These are phyloP conservation scores for Fusarium decemcellulare DNA, from an alignment of 2,329 filamentous ascomycete species.

Conservation along the genomic window DNA sequence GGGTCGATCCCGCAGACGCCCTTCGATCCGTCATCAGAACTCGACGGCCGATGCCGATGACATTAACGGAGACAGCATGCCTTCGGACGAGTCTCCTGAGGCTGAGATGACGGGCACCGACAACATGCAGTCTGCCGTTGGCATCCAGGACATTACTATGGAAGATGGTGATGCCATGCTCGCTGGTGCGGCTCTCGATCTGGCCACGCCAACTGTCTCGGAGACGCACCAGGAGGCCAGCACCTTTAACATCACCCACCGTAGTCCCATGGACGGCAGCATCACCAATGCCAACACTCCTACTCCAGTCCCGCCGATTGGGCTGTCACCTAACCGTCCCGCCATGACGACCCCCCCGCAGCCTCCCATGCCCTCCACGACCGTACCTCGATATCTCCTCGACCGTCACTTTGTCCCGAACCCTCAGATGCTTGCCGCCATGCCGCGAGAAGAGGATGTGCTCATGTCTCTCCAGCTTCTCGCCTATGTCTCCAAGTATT, in stretches of 20 bases:
- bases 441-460: slow-evolving; percentile 97
- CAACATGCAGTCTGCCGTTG: slow-evolving; percentile 85
- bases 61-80: slow-evolving; percentile 84
- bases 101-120: slow-evolving; percentile 84
- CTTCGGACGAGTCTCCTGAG: slow-evolving; percentile 83
- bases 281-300: slow-evolving; percentile 81
- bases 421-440: slow-evolving; percentile 85
- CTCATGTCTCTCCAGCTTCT: slow-evolving; percentile 97
- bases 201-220: slow-evolving; percentile 84
- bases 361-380: slow-evolving; percentile 78
- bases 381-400: slow-evolving; percentile 83
- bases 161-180: slow-evolving; percentile 86
- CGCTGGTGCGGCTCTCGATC: slow-evolving; percentile 79
- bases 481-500: slow-evolving; percentile 99
- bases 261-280: slow-evolving; percentile 86
- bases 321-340: slow-evolving; percentile 81
- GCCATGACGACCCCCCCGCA: slow-evolving; percentile 80
- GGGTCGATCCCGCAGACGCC: slow-evolving; percentile 75
- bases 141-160: slow-evolving; percentile 85
- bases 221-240: slow-evolving; percentile 86
- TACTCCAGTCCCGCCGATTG: slow-evolving; percentile 75
- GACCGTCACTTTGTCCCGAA: slow-evolving; percentile 79
- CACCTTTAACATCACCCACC: slow-evolving; percentile 94
- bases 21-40: slow-evolving; percentile 90
- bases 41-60: slow-evolving; percentile 94